Percentiles rank a stretch among this genome's conserved stretches.
These are phyloP conservation scores for Penicillium maclennaniae DNA, from an alignment of 495 filamentous ascomycete genomes.

Conservation along the genomic window DNA sequence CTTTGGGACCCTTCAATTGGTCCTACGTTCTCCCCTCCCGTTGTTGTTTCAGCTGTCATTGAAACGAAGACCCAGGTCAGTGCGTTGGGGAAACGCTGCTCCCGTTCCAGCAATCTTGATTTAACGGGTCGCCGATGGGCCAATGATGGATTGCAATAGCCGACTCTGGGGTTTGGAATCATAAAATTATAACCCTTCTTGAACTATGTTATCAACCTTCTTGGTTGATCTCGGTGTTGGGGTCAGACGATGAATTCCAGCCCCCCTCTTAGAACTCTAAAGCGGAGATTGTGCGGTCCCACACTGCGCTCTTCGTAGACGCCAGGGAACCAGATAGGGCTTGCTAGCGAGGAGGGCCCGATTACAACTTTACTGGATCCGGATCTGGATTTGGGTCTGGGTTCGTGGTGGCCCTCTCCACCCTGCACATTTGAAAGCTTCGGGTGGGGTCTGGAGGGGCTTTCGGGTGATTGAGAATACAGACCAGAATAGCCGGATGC, in stretches of 20 bases:
- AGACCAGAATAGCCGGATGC: not conserved
- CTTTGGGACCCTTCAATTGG: not conserved
- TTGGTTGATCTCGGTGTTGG: not conserved
- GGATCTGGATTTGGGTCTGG: no score
- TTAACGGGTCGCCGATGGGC: constrained; percentile 18
- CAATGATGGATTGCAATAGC: constrained; percentile 5
- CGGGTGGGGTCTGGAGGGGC: not conserved
- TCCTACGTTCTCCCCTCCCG: constrained; percentile 1
- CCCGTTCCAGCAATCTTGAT: constrained; percentile 18
- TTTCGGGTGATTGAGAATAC: not conserved
- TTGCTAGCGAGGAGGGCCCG: no score
- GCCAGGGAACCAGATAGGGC: no score
- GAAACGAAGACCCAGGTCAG: constrained; percentile 19
- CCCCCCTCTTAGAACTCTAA: no score
- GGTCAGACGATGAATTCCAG: not conserved
- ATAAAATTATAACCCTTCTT: not conserved
- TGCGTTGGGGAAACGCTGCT: constrained; percentile 15
- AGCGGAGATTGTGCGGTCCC: no score
- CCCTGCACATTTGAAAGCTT: not conserved
- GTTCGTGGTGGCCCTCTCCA: not conserved
- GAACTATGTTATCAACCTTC: not conserved
- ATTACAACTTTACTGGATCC: no score
- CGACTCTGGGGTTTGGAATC: constrained; percentile 1
- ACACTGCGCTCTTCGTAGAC: no score
- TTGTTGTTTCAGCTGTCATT: constrained; percentile 17